Evolutionary conservation across 768 basidiomycete genomes (phyloP).

Genomic region (Hirschioporus abietinus): DNA sequence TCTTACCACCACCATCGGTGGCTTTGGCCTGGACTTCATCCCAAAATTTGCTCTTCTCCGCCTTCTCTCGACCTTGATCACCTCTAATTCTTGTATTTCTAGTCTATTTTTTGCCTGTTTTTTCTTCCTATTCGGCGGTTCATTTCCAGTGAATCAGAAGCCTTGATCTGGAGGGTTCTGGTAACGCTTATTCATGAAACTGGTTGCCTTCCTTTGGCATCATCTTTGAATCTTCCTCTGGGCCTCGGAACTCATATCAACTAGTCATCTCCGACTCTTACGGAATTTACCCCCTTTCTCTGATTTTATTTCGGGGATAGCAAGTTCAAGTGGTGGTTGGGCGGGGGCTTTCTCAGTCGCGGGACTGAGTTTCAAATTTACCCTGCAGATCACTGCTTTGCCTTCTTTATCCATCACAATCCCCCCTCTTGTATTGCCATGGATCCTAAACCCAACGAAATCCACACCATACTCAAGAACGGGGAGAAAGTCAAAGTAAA

Average conservation of each 20-base stretch:
- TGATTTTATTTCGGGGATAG: background rate
- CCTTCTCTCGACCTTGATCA: background rate
- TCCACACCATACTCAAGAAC: conserved; percentile 53
- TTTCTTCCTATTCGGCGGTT: background rate
- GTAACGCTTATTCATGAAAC: background rate
- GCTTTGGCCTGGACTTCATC: background rate
- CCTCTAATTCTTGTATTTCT: background rate
- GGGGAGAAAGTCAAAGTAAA: conserved; percentile 83
- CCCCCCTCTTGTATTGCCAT: background rate
- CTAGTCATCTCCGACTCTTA: background rate
- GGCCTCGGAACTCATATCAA: background rate
- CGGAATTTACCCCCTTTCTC: background rate
- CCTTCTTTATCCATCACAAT: background rate
- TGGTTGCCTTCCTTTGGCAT: background rate
- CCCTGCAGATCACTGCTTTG: background rate
- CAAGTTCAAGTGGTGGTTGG: background rate
- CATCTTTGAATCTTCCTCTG: background rate
- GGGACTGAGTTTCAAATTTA: conserved; percentile 1
- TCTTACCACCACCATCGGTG: conserved; percentile 1
- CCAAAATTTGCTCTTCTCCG: background rate
- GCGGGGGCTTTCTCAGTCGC: background rate
- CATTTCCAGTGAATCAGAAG: background rate
- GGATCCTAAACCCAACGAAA: background rate
- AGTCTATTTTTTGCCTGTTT: background rate
- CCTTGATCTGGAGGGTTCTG: background rate